Percentiles rank a stretch among this genome's conserved stretches.
These are phyloP conservation scores for Wallacemonas sp. DNA, from an alignment of 208 protist genomes.

Conservation along the genomic window DNA sequence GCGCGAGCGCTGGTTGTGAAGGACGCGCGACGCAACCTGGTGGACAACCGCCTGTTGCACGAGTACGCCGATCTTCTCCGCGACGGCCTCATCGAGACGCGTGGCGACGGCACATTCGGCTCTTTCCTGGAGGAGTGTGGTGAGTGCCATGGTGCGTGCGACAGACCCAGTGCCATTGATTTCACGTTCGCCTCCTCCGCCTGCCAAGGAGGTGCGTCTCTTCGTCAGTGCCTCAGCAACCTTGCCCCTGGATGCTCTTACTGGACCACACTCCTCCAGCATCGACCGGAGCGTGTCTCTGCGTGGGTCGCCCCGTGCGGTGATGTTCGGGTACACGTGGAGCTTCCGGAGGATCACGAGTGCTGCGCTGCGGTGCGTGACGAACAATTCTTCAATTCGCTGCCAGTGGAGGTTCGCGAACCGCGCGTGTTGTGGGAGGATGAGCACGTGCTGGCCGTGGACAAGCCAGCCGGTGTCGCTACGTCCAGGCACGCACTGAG, in stretches of 20 bases:
- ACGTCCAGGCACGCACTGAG: conserved; percentile 75
- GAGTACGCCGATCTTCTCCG: conserved; percentile 56
- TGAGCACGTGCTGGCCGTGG: conserved; percentile 59
- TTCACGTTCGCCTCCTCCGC: conserved; percentile 49
- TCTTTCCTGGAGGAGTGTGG: conserved; percentile 85
- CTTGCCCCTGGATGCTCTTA: conserved; percentile 70
- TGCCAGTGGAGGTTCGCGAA: neutral
- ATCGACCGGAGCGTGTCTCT: conserved; percentile 13
- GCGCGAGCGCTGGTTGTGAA: conserved; percentile 43
- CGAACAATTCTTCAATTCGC: neutral
- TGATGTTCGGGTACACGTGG: conserved; percentile 51
- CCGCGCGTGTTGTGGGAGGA: conserved; percentile 69
- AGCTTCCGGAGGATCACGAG: conserved; percentile 53
- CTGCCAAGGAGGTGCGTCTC: too few relatives aligned
- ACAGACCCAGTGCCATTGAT: conserved; percentile 29
- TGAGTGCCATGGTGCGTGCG: conserved; percentile 49
- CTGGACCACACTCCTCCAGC: conserved; percentile 64
- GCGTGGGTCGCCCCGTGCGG: conserved; percentile 28
- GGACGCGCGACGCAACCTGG: conserved; percentile 53
- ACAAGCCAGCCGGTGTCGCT: conserved; percentile 73
- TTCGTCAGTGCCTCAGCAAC: conserved; percentile 23
- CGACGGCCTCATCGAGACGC: conserved; percentile 34
- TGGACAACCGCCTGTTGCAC: conserved; percentile 63
- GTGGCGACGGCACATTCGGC: conserved; percentile 42
- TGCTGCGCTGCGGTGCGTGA: conserved; percentile 40